phyloP scores from a whole-genome alignment of 768 basidiomycete species.

The Leccinellum luteum region DNA sequence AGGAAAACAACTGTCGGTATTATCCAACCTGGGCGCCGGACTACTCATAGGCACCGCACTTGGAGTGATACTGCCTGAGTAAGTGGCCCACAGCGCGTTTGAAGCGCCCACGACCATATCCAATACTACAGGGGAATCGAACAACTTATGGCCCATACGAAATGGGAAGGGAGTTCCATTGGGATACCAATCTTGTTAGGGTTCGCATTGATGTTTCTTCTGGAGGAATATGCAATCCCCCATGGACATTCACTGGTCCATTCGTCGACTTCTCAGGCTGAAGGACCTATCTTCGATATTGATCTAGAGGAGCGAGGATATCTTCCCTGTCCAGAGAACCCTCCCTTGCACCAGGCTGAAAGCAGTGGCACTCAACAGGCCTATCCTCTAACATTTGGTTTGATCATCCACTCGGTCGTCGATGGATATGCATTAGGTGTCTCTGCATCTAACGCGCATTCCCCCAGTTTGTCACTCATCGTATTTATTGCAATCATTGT shows the following conservation, averaged over 20 bases:
- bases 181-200: conserved; percentile 65
- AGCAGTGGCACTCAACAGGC: conserved; percentile 39
- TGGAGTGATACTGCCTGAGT: conserved; percentile 94
- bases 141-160: conserved; percentile 41
- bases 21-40: conserved; percentile 72
- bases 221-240: conserved; percentile 61
- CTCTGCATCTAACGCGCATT: conserved; percentile 46
- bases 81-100: conserved; percentile 32
- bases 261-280: conserved; percentile 12
- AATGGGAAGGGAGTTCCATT: conserved; percentile 40
- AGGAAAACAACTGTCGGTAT: conserved; percentile 43
- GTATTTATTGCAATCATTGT: conserved; percentile 90
- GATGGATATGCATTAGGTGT: conserved; percentile 94
- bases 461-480: conserved; percentile 63
- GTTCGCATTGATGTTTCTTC: conserved; percentile 52
- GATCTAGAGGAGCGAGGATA: conserved; percentile 58
- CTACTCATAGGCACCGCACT: conserved; percentile 86
- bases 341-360: conserved; percentile 2
- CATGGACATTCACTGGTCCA: conserved; percentile 41
- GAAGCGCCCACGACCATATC: not conserved
- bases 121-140: conserved; percentile 65
- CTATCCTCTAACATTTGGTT: conserved; percentile 77
- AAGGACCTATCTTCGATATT: conserved; percentile 48
- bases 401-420: conserved; percentile 84
- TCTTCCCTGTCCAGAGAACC: conserved; percentile 21